Evolutionary conservation across 1,284 basidiomycete species (phyloP).

Genomic region (Schizophyllum commune): DNA sequence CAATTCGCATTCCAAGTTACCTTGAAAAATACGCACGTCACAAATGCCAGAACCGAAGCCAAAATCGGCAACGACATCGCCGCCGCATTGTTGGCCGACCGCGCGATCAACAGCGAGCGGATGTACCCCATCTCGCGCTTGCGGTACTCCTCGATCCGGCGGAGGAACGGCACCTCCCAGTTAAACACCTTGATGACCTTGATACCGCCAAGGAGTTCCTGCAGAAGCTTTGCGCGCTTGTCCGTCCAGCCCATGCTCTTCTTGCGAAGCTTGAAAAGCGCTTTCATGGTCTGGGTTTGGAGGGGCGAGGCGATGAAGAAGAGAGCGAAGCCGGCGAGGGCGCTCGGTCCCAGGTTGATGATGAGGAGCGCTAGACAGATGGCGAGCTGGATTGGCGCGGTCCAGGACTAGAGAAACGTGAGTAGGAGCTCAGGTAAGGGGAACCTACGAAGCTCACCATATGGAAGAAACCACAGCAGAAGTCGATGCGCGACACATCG

Average conservation of each 20-base stretch:
- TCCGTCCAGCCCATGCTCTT: constrained; percentile 8
- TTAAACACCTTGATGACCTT: constrained; percentile 87
- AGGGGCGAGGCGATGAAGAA: constrained; percentile 11
- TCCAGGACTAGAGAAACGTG: constrained; percentile 42
- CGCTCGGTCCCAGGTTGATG: constrained; percentile 8
- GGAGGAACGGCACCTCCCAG: constrained; percentile 73
- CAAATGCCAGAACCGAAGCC: constrained; percentile 80
- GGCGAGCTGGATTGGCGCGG: constrained; percentile 64
- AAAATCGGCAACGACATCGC: constrained; percentile 71
- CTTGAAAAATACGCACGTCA: constrained; percentile 31
- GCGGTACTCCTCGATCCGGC: constrained; percentile 65
- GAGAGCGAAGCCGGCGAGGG: constrained; percentile 13
- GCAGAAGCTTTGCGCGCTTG: constrained; percentile 45
- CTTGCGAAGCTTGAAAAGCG: constrained; percentile 5
- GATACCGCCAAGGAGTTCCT: constrained; percentile 78
- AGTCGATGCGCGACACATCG: constrained; percentile 88
- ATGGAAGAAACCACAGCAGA: constrained; percentile 79
- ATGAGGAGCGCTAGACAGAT: constrained; percentile 55
- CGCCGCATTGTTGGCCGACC: constrained; percentile 62
- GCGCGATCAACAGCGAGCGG: constrained; percentile 66
- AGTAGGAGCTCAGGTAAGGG: background rate
- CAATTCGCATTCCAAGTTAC: background rate
- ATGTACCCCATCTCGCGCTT: constrained; percentile 63
- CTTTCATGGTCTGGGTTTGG: constrained; percentile 9
- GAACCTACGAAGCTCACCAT: constrained; percentile 42